Evolutionary conservation across 768 basidiomycete species (phyloP).

Genomic region (Saitozyma podzolica): DNA sequence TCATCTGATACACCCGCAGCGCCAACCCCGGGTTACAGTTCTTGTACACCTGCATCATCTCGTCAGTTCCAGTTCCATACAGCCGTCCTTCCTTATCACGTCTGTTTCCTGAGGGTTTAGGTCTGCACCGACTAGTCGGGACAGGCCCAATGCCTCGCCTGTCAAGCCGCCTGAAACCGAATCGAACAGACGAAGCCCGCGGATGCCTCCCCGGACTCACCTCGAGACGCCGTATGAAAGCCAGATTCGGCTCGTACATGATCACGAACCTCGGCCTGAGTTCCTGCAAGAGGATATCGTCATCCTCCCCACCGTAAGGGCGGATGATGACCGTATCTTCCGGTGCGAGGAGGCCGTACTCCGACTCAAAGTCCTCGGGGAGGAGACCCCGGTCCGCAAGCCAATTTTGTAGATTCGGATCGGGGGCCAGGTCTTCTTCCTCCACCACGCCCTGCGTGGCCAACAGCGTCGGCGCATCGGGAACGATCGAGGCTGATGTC

Average conservation of each 20-base stretch:
- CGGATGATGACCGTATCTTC: constrained; percentile 82
- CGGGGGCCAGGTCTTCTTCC: constrained; percentile 36
- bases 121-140: neutral
- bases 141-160: no score
- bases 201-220: constrained; percentile 58
- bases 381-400: constrained; percentile 25
- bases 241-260: constrained; percentile 91
- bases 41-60: constrained; percentile 69
- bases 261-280: constrained; percentile 87
- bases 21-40: constrained; percentile 77
- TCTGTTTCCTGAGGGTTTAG: neutral
- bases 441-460: constrained; percentile 36
- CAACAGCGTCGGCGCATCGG: constrained; percentile 19
- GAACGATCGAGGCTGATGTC: constrained; percentile 1
- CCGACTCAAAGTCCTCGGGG: constrained; percentile 65
- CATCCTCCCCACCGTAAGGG: constrained; percentile 86
- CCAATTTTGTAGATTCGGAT: constrained; percentile 8
- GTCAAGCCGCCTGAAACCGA: no score
- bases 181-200: no score
- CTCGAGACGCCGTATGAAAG: constrained; percentile 89
- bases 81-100: no score
- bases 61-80: neutral
- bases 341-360: constrained; percentile 75
- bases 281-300: constrained; percentile 83
- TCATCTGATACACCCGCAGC: constrained; percentile 90